These are phyloP conservation scores for Schizonepeta tenuifolia DNA, from an alignment of 257 asterid genomes.

Conservation along the genomic window DNA sequence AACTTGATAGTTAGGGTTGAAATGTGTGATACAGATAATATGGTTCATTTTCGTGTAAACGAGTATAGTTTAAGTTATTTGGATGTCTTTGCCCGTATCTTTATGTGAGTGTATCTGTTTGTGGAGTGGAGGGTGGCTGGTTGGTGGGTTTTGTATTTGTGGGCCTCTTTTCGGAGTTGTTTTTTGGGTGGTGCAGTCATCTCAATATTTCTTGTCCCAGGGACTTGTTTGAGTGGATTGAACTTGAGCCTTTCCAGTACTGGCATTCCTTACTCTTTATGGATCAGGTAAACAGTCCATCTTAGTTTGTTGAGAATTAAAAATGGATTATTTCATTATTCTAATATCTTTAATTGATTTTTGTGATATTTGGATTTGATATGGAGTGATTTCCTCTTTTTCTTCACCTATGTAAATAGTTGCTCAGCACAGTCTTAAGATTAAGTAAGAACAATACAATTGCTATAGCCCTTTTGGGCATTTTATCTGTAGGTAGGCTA, in stretches of 20 bases:
- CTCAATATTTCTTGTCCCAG: slow-evolving; percentile 48
- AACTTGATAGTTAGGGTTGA: too few relatives aligned
- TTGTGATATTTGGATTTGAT: not conserved
- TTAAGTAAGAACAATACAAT: not conserved
- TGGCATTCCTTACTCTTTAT: slow-evolving; percentile 96
- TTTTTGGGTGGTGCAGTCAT: slow-evolving; percentile 16
- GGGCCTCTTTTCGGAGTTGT: not conserved
- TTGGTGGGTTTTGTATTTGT: not conserved
- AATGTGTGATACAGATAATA: too few relatives aligned
- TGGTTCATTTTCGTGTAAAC: too few relatives aligned
- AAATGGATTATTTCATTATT: not conserved
- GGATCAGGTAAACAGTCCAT: slow-evolving; percentile 81
- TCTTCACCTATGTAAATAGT: not conserved
- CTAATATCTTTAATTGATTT: not conserved
- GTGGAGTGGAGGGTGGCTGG: slow-evolving; percentile 3
- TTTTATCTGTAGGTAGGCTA: not conserved
- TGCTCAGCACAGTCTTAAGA: not conserved
- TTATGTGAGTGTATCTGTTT: not conserved
- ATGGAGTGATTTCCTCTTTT: not conserved
- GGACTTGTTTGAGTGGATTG: slow-evolving; percentile 96
- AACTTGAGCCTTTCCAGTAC: slow-evolving; percentile 87
- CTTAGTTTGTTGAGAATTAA: slow-evolving; percentile 18
- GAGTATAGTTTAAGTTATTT: too few relatives aligned
- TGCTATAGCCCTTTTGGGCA: not conserved
- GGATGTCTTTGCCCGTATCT: not conserved